A percentile compares a stretch with the other conserved stretches of the same genome.
phyloP scores from a whole-genome alignment of 441 rosid genomes.

The Biscutella auriculata region DNA sequence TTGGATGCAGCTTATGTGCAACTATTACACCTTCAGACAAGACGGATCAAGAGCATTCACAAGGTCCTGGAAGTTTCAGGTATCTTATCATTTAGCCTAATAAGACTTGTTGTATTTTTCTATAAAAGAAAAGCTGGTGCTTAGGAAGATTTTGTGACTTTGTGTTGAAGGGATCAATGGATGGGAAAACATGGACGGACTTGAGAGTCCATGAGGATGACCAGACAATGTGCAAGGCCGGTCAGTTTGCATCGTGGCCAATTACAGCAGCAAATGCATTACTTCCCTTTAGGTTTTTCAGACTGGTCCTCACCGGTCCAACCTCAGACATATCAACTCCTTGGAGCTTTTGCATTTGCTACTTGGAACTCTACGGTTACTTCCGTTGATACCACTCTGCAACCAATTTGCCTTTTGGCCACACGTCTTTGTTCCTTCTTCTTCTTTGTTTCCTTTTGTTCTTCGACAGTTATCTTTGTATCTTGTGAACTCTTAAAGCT shows the following conservation, averaged over 20 bases:
- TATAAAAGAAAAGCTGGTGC: neutral
- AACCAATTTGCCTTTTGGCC: neutral
- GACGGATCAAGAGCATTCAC: conserved; percentile 77
- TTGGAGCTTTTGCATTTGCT: conserved; percentile 84
- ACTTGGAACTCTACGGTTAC: conserved; percentile 85
- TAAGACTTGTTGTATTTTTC: too few species aligned
- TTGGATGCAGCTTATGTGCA: conserved; percentile 85
- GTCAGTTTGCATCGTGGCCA: conserved; percentile 87
- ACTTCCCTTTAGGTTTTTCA: conserved; percentile 74
- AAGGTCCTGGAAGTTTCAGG: conserved; percentile 89
- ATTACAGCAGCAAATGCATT: conserved; percentile 56
- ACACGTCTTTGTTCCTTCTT: neutral
- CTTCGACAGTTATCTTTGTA: neutral
- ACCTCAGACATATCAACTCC: conserved; percentile 60
- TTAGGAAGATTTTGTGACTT: neutral
- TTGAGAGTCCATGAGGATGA: conserved; percentile 68
- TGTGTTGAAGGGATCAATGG: conserved; percentile 58
- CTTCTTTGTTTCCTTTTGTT: neutral
- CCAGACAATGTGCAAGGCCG: conserved; percentile 67
- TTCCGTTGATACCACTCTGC: conserved; percentile 31
- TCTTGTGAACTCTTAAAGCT: too few species aligned
- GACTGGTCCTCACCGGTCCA: conserved; percentile 58
- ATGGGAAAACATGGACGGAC: conserved; percentile 65
- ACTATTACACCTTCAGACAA: conserved; percentile 78
- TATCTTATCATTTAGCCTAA: too few species aligned